A percentile compares a stretch with the other conserved stretches of the same genome.
Conservation (phyloP, 2,329 filamentous ascomycete species). For the Monosporascus sp. region DNA sequence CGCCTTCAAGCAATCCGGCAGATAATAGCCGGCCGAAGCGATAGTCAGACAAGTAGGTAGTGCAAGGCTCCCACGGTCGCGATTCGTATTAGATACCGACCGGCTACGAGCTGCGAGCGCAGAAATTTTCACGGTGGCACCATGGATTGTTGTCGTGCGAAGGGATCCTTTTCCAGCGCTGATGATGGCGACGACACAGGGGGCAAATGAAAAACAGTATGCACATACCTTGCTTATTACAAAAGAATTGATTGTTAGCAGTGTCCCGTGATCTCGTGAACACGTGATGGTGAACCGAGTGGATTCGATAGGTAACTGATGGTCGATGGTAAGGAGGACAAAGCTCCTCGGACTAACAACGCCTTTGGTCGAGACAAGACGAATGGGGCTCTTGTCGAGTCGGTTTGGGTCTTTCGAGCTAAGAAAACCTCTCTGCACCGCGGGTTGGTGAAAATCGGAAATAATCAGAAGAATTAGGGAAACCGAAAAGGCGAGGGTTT, state of each 20-base stretch:
- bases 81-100: background rate
- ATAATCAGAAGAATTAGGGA: background rate
- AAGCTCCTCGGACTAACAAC: background rate
- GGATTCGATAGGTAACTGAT: background rate
- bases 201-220: background rate
- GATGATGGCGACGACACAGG: background rate
- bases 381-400: background rate
- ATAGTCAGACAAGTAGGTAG: no score
- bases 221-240: background rate
- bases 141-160: background rate
- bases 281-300: background rate
- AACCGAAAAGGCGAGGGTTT: background rate
- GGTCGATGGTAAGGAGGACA: background rate
- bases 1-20: no score
- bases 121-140: background rate
- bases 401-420: background rate
- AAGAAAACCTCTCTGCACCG: background rate
- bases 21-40: no score
- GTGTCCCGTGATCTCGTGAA: background rate
- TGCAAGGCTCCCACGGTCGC: background rate
- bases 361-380: background rate
- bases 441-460: background rate
- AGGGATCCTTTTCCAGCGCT: background rate
- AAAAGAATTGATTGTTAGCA: background rate
- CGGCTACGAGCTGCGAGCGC: background rate